phyloP scores from a whole-genome alignment of 257 asterid genomes.

The Solanum arcanum region DNA sequence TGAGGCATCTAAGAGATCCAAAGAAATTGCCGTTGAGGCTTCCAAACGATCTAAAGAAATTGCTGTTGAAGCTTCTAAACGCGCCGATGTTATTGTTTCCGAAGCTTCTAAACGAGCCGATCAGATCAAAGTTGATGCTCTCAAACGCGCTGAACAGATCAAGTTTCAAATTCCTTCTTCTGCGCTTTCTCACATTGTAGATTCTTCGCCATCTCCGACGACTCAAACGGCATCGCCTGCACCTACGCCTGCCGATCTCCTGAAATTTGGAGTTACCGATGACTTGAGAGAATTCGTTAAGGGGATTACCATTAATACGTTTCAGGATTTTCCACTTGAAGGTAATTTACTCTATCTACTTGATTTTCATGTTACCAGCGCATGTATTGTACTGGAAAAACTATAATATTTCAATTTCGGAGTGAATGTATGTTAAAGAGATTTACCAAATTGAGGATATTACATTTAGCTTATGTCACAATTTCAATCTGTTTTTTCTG shows the following conservation, averaged over 20 bases:
- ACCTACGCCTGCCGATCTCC: conserved; percentile 39
- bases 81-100: conserved; percentile 32
- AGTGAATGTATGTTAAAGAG: not conserved
- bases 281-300: conserved; percentile 74
- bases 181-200: conserved; percentile 46
- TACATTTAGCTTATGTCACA: not conserved
- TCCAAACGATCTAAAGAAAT: conserved; percentile 52
- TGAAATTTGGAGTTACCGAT: conserved; percentile 68
- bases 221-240: not conserved
- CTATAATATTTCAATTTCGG: not conserved
- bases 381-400: not conserved
- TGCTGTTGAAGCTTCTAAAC: conserved; percentile 55
- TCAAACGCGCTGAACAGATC: conserved; percentile 42
- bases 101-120: conserved; percentile 1
- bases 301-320: conserved; percentile 57
- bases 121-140: not conserved
- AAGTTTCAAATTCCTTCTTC: conserved; percentile 69
- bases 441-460: not conserved
- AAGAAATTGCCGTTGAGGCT: conserved; percentile 48
- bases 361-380: not conserved
- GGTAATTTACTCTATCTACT: conserved; percentile 13
- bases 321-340: conserved; percentile 79
- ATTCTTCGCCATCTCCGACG: conserved; percentile 14
- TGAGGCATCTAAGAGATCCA: conserved; percentile 30
- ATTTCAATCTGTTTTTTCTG: not conserved